Evolutionary conservation across 257 asterid genomes (phyloP), one percentile per base, ranked within the genome.

Genomic region (Perilla frutescens): DNA sequence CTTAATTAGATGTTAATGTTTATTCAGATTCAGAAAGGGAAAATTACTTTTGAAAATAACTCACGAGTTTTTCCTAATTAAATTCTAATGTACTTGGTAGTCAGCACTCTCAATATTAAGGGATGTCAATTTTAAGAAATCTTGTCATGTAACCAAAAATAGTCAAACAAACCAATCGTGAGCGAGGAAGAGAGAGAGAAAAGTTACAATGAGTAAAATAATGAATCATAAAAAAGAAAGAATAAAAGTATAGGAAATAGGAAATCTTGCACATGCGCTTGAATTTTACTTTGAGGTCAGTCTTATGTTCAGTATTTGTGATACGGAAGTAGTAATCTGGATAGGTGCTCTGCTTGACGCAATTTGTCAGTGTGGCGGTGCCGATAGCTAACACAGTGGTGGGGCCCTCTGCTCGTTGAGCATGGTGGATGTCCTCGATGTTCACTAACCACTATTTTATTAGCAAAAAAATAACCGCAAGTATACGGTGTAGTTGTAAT

Each of bases 301-400:
- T 63, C 84, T 37, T 84, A 8, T 91, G 95, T 20, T 91, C 90
- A 49, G 94, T 91, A 0, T 91, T 75, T 0, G 96, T 89, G 80
- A 91, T 80, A 12, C 91, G 90, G 31, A 91, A 91, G 59, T 89
- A 91, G 72, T 76, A 89, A 48, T 91, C 96, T 0, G 96, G 84
- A 63, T 87, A 89, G 0, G 87, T 50, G 84, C 86, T 82, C 70
- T 91, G 97, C 5, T 91, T 89, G 2, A 87, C 84, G 48, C 96
- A 89, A 31, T 91, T 91, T 0, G 84, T 12, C 0, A 96, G 97
- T 0, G 84, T 85, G 0, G 97, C 84, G 0, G 92, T 91, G 6
- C 96, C 96, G 4, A 91, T 91, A 3, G 97, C 96, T 57, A 91
- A 2, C 73, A 91, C 51, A 0, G 88, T 89, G n/a, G 96, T 94